Evolutionary conservation across 1,284 basidiomycete species (phyloP), one percentile per base, ranked within the genome.

Genomic region (Cutaneotrichosporon curvatum): DNA sequence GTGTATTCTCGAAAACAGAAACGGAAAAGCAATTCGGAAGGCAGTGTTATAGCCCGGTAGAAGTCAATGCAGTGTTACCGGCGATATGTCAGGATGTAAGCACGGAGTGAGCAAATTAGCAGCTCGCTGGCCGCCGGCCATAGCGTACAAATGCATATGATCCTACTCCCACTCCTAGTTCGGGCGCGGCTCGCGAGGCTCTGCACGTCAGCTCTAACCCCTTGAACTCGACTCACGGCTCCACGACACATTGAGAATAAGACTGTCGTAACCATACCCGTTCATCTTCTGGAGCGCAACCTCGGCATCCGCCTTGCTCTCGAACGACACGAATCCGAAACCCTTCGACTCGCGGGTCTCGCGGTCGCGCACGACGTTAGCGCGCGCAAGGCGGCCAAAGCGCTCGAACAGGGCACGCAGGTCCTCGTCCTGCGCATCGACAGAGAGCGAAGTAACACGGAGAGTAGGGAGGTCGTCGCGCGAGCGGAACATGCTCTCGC

Each of bases 281-380:
- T 99, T 81, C 62, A 94, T 82, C 76, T 91, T 96, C 65, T 87
- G 81, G 75, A 96, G 84, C 35, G 95, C 95, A 60, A 76, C 78
- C 73, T 95, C 87, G 21, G 89, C 95, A 40, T 79, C 76, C 19
- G 79, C 76, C 61, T 79, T 77, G 31, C 84, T 83, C 67, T 97
- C 92, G 65, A 96, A 98, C 70, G 85, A 89, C 59, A 96, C 90
- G 36, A 72, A 72, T 20, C 55, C 60, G 20, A 56, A 52, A 31
- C 95, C 94, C 73, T 96, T 97, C 59, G 90, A 90, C 37, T 85
- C 79, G 47, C 90, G 87, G 8, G 95, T 98, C 64, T 97, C 92
- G 53, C 91, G 80, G 70, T 98, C 94, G 47, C 88, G 80, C 34
- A 95, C 95, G 44, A 99, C 86, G 71, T 91, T 97, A 43, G 97